A percentile compares a stretch with the other conserved stretches of the same genome.
Evolutionary conservation across 805 yeast genomes (phyloP).

Genomic region (Saturnispora sanitii): DNA sequence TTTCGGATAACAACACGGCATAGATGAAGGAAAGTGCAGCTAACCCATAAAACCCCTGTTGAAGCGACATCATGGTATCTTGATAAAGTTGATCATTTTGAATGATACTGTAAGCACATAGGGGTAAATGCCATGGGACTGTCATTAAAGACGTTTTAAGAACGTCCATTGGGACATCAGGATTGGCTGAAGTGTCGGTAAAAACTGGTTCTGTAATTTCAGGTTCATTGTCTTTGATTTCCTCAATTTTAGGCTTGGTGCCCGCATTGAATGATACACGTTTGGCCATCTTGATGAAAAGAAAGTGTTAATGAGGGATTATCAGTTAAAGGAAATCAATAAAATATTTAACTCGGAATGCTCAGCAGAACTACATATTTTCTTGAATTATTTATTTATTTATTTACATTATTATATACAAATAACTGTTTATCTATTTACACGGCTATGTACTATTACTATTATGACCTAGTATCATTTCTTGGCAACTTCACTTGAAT

Average conservation of each 20-base stretch:
- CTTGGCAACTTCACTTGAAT: constrained; percentile 13
- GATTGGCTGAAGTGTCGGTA: background rate
- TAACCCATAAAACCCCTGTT: constrained; percentile 11
- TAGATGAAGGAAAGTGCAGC: constrained; percentile 9
- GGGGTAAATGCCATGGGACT: constrained; percentile 26
- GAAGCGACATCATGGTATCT: constrained; percentile 17
- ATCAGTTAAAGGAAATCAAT: background rate
- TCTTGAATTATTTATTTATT: too few species aligned
- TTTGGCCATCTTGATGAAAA: constrained; percentile 8
- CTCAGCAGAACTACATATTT: background rate
- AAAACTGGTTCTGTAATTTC: constrained; percentile 1
- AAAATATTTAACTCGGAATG: background rate
- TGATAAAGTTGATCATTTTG: constrained; percentile 25
- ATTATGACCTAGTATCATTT: too few species aligned
- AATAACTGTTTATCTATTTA: background rate
- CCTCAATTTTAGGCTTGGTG: constrained; percentile 7
- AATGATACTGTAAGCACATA: constrained; percentile 22
- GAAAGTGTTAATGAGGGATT: constrained; percentile 4
- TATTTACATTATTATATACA: too few species aligned
- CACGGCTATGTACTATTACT: constrained; percentile 16
- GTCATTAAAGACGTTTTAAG: constrained; percentile 12
- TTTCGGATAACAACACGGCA: constrained; percentile 17
- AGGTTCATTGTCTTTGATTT: constrained; percentile 7
- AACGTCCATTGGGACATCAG: constrained; percentile 1
- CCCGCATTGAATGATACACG: constrained; percentile 13